Base-by-base conservation (phyloP, 2,329 filamentous ascomycete species). In the Scedosporium dehoogii region DNA sequence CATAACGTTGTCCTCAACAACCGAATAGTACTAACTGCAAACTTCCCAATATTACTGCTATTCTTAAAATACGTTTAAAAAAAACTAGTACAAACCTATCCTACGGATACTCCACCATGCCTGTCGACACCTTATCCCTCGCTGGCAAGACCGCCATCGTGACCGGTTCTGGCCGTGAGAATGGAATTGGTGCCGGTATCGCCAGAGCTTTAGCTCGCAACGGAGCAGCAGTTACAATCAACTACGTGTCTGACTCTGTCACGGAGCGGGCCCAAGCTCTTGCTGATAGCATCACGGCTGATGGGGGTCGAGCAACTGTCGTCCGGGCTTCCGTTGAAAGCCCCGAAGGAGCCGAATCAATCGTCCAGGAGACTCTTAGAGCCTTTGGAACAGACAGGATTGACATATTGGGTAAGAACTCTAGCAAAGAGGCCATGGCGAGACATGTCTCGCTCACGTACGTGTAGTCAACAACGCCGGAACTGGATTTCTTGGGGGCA, bases 91-190 rank as follows among this genome's bases (percentile, higher is more conserved):
- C 29, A 6, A 33, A 33, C 6, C 29, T 7, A 33, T 33, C 29
- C 29, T 3, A 33, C 7, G 29, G 29, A 33, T 33, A 33, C 29
- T 33, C 9, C 29, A 33, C 29, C 29, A 33, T 33, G 29, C 29
- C 29, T 9, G 6, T 33, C 6, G 29, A 33, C 6, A 33, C 29
- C 29, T 33, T 33, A 33, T 74, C 73, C 3, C 73, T 78, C 25
- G 65, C 67, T 42, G 72, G 72, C 63, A 77, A 78, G 64, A 66
- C 70, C 1, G 76, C 75, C 66, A 73, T 78, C 51, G 66, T 78
- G 55, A 78, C 76, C 1, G 76, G 76, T 23, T 77, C 75, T 12
- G 74, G 74, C 21, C 68, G 70, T 12, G 72, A 75, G 38, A 75
- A 73, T 61, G 73, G 73, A 7, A 75, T 77, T 27, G 75, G 76